phyloP scores from a whole-genome alignment of 1,284 basidiomycete genomes.

The Leccinum fallax region DNA sequence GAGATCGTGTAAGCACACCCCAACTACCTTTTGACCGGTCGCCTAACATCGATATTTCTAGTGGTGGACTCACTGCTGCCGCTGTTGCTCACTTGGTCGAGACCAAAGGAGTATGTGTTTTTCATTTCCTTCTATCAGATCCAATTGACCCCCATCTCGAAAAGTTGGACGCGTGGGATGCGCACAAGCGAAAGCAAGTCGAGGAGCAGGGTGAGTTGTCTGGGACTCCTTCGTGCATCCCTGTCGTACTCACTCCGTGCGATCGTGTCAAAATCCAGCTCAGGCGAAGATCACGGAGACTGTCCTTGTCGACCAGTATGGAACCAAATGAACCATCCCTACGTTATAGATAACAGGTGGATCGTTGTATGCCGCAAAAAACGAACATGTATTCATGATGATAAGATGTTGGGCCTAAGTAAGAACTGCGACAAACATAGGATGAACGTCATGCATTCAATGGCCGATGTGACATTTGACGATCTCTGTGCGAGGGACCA shows the following conservation, averaged over 20 bases:
- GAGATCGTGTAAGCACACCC: slow-evolving; percentile 11
- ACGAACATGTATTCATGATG: neutral
- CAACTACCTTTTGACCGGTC: neutral
- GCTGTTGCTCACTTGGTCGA: slow-evolving; percentile 15
- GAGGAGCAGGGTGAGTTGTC: slow-evolving; percentile 7
- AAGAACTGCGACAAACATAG: neutral
- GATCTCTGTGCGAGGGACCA: neutral
- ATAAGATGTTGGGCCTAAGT: neutral
- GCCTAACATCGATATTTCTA: slow-evolving; percentile 1
- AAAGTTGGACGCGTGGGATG: slow-evolving; percentile 18
- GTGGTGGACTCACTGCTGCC: slow-evolving; percentile 18
- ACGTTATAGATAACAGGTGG: neutral
- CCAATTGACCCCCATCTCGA: neutral
- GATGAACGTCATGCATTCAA: too few relatives aligned
- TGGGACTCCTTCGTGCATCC: neutral
- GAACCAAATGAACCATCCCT: neutral
- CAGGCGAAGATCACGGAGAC: neutral
- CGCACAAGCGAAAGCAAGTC: neutral
- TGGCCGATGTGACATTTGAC: neutral
- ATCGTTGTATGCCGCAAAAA: slow-evolving; percentile 5
- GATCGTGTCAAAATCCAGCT: slow-evolving; percentile 5
- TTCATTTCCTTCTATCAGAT: neutral
- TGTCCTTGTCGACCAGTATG: neutral
- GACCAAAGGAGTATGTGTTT: slow-evolving; percentile 26
- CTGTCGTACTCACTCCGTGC: neutral